These are phyloP conservation scores for Pseudogymnoascus sp. DNA, from an alignment of 2,329 filamentous ascomycete genomes.

Conservation along the genomic window DNA sequence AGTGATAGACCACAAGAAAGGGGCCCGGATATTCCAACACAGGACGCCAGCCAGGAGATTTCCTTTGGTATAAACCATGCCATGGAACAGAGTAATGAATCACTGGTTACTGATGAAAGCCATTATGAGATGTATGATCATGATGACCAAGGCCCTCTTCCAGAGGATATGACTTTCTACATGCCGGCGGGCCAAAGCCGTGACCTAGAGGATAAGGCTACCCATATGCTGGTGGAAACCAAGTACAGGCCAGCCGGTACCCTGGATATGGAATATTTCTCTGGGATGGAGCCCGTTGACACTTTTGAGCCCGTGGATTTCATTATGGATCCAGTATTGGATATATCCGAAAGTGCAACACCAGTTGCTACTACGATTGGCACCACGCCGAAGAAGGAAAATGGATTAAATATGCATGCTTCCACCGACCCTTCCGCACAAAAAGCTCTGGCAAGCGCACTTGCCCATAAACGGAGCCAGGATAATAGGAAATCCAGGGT, in stretches of 20 bases:
- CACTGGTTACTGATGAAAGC: not conserved
- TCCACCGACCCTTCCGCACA: not conserved
- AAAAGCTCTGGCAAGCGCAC: not conserved
- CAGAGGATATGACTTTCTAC: not conserved
- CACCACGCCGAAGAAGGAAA: not conserved
- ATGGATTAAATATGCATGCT: not conserved
- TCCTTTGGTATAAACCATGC: not conserved
- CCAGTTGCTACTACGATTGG: not conserved
- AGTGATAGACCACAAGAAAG: slow-evolving; percentile 18
- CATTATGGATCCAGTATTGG: not conserved
- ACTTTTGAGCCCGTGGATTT: not conserved
- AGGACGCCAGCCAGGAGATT: slow-evolving; percentile 14
- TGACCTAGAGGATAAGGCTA: not conserved
- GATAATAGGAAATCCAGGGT: not conserved
- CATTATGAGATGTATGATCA: not conserved
- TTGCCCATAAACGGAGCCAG: not conserved
- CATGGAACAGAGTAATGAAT: slow-evolving; percentile 7
- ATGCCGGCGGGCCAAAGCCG: not conserved
- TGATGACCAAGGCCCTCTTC: not conserved
- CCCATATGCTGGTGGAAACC: not conserved
- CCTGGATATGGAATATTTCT: not conserved
- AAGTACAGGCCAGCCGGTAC: not conserved
- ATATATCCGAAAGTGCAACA: not conserved
- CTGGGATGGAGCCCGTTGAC: not conserved
- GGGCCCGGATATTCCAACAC: not conserved